Evolutionary conservation across 805 yeast genomes (phyloP), one percentile per base, ranked within the genome.

Genomic region (Kuraishia capsulata): DNA sequence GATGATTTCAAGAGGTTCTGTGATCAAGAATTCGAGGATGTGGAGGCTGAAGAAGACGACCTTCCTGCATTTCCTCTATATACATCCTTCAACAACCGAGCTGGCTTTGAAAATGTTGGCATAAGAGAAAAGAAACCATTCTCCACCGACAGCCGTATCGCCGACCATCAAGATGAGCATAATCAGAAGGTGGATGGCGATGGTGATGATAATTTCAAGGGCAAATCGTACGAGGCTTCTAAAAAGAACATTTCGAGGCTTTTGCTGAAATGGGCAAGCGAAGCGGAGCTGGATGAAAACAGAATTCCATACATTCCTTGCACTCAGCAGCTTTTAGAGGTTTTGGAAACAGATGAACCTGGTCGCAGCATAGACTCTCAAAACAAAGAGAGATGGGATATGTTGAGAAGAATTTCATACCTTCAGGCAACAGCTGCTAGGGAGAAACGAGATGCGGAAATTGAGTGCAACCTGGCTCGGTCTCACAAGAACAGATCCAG

Each of bases 21-120:
- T 13, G 31, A 28, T 6, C 17, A 13, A 8, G 35, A 41, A 21
- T 41, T 36, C 14, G 41, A 41, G 16, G 17, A 56, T 50, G 39
- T 42, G 3, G 36, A 42, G 1, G 33, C 49, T 6, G 35, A 42
- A 16, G 62, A 53, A 31, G 42, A 43, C n/a, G 44, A 49, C 52
- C 69, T 1, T 50, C 64, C 31, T 28, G 69, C 70, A 2, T 28
- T 13, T 8, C 39, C 39, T 28, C 13, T 39, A 10, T 30, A 35
- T 59, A 55, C 39, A 68, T 79, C 95, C 0, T 90, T 89, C 62
- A 90, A 89, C 56, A 78, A 85, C 52, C 69, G 94, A 50, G 94
- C 96, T 0, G 96, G 97, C 21, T 81, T 72, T 40, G 95, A 86
- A 21, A 90, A 90, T 52, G 61, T 65, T 30, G 97, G 97, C 38